Percentiles rank a stretch among this genome's conserved stretches.
These are phyloP conservation scores for Ascochyta koolunga DNA, from an alignment of 2,329 filamentous ascomycete genomes.

Conservation along the genomic window DNA sequence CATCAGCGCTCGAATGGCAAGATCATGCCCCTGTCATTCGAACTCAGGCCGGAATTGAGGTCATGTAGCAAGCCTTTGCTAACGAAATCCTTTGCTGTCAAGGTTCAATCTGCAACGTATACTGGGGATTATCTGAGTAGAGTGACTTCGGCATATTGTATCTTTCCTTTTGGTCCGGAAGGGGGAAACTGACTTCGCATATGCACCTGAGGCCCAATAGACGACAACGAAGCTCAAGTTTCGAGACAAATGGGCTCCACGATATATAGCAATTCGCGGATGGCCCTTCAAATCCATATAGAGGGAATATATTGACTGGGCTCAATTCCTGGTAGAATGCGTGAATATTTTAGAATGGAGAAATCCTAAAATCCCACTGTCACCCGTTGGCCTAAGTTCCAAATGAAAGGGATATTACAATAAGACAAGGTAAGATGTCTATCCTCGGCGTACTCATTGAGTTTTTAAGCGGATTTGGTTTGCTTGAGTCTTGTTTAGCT, in stretches of 20 bases:
- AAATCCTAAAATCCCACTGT: not conserved
- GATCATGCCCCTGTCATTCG: constrained; percentile 55
- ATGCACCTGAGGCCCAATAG: constrained; percentile 58
- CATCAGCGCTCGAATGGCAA: constrained; percentile 60
- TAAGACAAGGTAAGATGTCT: not conserved
- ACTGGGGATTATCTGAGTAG: constrained; percentile 17
- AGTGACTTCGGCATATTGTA: constrained; percentile 60
- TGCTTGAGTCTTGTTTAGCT: not conserved
- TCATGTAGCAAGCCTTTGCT: constrained; percentile 53
- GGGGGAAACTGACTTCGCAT: constrained; percentile 53
- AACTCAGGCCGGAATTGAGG: constrained; percentile 54
- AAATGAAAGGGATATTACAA: not conserved
- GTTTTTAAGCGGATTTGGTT: not conserved
- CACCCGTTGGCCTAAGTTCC: not conserved
- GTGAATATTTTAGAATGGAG: not conserved
- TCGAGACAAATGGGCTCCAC: constrained; percentile 67
- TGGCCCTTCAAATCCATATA: constrained; percentile 2
- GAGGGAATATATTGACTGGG: not conserved
- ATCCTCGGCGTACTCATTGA: not conserved
- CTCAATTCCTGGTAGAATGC: not conserved
- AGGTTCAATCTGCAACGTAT: constrained; percentile 58
- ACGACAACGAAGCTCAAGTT: constrained; percentile 67
- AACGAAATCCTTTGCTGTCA: constrained; percentile 60
- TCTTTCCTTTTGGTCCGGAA: constrained; percentile 62
- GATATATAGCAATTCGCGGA: constrained; percentile 53